Percentiles rank a stretch among this genome's conserved stretches.
Evolutionary conservation across 805 yeast genomes (phyloP).

Genomic region (Metschnikowia henanensis): DNA sequence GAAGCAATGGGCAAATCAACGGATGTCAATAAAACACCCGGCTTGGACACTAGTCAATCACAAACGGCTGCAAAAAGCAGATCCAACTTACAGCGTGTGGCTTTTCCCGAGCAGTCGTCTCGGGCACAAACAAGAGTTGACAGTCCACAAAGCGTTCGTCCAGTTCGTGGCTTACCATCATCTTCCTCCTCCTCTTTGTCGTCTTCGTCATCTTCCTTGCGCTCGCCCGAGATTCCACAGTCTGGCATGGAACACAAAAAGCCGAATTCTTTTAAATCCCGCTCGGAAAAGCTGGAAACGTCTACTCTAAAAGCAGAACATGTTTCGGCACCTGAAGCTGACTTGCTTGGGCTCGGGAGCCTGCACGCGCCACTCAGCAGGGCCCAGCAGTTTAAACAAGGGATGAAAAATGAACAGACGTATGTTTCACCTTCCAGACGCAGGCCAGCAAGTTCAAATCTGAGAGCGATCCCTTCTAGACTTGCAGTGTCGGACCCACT

Average conservation of each 20-base stretch:
- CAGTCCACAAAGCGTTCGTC: too few species aligned
- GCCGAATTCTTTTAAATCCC: not conserved
- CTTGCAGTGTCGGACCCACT: conserved; percentile 23
- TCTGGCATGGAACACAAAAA: not conserved
- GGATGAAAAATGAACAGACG: conserved; percentile 17
- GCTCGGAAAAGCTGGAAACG: not conserved
- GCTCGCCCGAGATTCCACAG: not conserved
- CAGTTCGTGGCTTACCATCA: too few species aligned
- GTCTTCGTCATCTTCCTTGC: not conserved
- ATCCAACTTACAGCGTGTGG: not conserved
- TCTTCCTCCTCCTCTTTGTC: not conserved
- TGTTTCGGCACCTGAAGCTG: conserved; percentile 21
- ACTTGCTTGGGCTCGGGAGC: conserved; percentile 28
- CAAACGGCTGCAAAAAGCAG: too few species aligned
- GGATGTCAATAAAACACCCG: not conserved
- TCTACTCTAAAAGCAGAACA: too few species aligned
- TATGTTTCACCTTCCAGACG: conserved; percentile 29
- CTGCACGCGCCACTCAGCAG: conserved; percentile 11
- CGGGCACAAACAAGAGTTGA: not conserved
- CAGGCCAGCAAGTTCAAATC: conserved; percentile 4
- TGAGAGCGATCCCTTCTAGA: not conserved
- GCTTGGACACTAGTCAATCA: not conserved
- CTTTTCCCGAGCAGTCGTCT: not conserved
- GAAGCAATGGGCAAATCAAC: conserved; percentile 2
- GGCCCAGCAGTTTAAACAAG: conserved; percentile 30